phyloP scores from a whole-genome alignment of 2,329 filamentous ascomycete genomes.

The Lecanicillium sp. region DNA sequence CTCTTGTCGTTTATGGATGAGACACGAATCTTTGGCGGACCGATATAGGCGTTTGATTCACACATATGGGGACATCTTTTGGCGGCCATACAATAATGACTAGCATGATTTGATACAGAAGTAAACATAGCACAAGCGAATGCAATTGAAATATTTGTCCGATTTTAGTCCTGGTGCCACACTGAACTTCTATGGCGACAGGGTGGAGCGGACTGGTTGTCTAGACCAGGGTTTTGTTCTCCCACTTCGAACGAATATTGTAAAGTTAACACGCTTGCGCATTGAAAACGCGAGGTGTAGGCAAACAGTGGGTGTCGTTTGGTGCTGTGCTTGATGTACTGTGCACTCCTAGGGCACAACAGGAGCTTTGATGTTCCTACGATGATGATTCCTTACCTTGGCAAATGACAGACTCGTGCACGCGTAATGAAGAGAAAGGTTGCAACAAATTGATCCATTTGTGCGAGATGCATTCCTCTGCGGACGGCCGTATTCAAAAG shows the following conservation, averaged over 20 bases:
- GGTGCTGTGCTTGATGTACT: no score
- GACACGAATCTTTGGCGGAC: conserved; percentile 34
- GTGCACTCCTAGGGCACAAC: no score
- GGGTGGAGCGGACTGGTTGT: conserved; percentile 62
- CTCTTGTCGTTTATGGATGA: conserved; percentile 46
- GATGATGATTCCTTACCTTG: no score
- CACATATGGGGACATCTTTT: no score
- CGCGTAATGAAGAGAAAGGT: no score
- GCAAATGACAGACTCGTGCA: no score
- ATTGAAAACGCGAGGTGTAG: conserved; percentile 51
- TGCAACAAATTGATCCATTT: no score
- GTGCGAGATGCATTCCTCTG: no score
- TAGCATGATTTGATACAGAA: conserved; percentile 1
- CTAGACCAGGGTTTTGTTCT: conserved; percentile 55
- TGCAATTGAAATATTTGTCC: conserved; percentile 41
- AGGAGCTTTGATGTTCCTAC: no score
- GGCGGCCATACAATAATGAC: no score
- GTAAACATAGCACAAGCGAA: conserved; percentile 8
- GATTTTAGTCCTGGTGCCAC: conserved; percentile 56
- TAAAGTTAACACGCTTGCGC: conserved; percentile 51
- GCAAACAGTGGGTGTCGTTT: conserved; percentile 49
- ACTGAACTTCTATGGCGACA: conserved; percentile 46
- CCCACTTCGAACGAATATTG: conserved; percentile 51
- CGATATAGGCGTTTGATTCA: conserved; percentile 10
- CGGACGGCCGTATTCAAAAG: no score